A percentile compares a stretch with the other conserved stretches of the same genome.
phyloP scores from a whole-genome alignment of 2,329 filamentous ascomycete species.

The Ophiostoma sp. region DNA sequence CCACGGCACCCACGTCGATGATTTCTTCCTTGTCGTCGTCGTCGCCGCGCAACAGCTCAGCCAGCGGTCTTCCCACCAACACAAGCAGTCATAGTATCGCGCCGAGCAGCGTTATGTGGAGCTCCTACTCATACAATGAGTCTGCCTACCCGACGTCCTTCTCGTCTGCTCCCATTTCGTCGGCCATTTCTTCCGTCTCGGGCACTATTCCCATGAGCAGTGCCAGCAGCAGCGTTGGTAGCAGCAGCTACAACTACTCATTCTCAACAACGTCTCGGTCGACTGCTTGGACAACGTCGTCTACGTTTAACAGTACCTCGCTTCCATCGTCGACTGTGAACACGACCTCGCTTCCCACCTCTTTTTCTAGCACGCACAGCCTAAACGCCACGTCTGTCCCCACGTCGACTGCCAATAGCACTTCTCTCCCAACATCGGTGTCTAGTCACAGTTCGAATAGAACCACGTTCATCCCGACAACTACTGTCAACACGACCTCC shows the following conservation, averaged over 20 bases:
- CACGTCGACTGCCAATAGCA: not conserved
- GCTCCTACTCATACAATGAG: not conserved
- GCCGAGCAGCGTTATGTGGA: slow-evolving; percentile 1
- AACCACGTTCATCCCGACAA: not conserved
- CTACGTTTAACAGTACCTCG: not conserved
- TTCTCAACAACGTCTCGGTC: not conserved
- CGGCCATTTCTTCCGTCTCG: not conserved
- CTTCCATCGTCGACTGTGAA: not conserved
- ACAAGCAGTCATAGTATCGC: slow-evolving; percentile 4
- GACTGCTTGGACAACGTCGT: not conserved
- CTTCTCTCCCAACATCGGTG: not conserved
- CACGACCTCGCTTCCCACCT: not conserved
- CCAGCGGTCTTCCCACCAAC: not conserved
- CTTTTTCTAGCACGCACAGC: not conserved
- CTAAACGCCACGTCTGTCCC: not conserved
- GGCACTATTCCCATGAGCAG: not conserved
- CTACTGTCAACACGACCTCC: not conserved
- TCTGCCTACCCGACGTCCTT: not conserved
- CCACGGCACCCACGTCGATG: not conserved
- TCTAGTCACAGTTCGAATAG: not conserved
- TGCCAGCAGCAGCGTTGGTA: not conserved
- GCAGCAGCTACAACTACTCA: slow-evolving; percentile 8
- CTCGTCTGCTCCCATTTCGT: not conserved
- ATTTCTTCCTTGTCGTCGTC: not conserved
- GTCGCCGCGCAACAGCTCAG: not conserved